Evolutionary conservation across 345 rosid species (phyloP).

Genomic region (Pistacia atlantica): DNA sequence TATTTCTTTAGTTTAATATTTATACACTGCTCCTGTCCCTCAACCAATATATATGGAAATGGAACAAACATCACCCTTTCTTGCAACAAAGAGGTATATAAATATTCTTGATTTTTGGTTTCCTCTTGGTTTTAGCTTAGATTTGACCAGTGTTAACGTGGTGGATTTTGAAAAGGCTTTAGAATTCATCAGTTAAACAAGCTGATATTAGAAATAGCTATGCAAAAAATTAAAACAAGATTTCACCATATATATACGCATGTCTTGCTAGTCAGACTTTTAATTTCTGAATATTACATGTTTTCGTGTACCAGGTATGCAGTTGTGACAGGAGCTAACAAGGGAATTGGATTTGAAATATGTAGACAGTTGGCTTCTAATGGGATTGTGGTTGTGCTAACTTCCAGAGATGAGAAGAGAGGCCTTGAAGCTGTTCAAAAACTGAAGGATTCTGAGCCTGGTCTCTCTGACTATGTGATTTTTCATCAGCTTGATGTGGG

Average conservation of each 20-base stretch:
- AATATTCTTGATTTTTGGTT: background rate
- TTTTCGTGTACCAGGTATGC: conserved; percentile 29
- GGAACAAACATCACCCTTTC: conserved; percentile 20
- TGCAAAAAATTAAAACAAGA: background rate
- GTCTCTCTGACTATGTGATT: conserved; percentile 20
- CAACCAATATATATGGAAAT: background rate
- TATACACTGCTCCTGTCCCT: background rate
- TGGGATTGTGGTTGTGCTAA: conserved; percentile 27
- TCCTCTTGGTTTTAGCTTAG: background rate
- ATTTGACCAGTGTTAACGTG: background rate
- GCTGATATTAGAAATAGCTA: background rate
- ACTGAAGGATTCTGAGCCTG: conserved; percentile 9
- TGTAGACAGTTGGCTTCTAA: conserved; percentile 25
- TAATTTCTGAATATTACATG: background rate
- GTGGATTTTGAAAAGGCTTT: background rate
- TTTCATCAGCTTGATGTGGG: conserved; percentile 31
- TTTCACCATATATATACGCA: background rate
- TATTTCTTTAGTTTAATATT: too few species aligned
- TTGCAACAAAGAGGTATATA: conserved; percentile 17
- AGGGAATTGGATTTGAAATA: conserved; percentile 44
- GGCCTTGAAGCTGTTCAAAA: conserved; percentile 28
- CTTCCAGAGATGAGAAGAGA: conserved; percentile 32
- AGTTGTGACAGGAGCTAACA: conserved; percentile 40
- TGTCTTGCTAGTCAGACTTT: too few species aligned
- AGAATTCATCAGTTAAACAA: too few species aligned